phyloP scores from a whole-genome alignment of 1,139 yeast species.

The Hemisphaericaspora xylofermentans region DNA sequence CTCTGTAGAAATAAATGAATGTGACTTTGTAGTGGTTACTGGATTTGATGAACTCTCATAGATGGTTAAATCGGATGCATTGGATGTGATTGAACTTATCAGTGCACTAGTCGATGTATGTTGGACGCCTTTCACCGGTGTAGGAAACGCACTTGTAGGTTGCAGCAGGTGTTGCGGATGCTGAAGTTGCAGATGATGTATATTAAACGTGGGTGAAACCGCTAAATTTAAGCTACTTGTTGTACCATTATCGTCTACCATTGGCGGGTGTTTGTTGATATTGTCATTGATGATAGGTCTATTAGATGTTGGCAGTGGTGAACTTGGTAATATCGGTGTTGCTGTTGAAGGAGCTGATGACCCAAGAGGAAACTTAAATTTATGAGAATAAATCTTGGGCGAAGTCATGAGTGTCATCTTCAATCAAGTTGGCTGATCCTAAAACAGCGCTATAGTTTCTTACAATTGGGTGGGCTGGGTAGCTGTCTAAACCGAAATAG shows the following conservation, averaged over 20 bases:
- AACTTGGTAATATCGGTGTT: neutral
- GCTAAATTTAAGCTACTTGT: neutral
- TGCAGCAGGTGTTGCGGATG: neutral
- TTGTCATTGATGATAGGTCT: neutral
- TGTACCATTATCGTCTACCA: neutral
- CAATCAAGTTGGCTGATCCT: neutral
- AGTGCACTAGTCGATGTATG: conserved; percentile 19
- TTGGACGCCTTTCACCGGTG: conserved; percentile 2
- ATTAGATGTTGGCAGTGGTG: neutral
- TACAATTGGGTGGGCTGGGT: neutral
- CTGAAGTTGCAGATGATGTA: neutral
- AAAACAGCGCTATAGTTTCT: too few species aligned
- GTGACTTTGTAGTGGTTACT: neutral
- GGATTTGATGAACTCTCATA: conserved; percentile 12
- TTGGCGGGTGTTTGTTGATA: neutral
- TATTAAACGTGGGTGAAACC: neutral
- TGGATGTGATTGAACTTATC: conserved; percentile 22
- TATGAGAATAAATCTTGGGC: conserved; percentile 3
- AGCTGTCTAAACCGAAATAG: neutral
- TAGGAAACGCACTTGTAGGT: conserved; percentile 1
- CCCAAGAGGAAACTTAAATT: conserved; percentile 2
- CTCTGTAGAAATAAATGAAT: conserved; percentile 20
- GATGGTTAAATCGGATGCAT: conserved; percentile 17
- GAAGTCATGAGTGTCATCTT: conserved; percentile 4
- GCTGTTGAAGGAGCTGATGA: neutral